Evolutionary conservation across 768 basidiomycete genomes (phyloP), one percentile per base, ranked within the genome.

Genomic region (Rubroboletus satanas): DNA sequence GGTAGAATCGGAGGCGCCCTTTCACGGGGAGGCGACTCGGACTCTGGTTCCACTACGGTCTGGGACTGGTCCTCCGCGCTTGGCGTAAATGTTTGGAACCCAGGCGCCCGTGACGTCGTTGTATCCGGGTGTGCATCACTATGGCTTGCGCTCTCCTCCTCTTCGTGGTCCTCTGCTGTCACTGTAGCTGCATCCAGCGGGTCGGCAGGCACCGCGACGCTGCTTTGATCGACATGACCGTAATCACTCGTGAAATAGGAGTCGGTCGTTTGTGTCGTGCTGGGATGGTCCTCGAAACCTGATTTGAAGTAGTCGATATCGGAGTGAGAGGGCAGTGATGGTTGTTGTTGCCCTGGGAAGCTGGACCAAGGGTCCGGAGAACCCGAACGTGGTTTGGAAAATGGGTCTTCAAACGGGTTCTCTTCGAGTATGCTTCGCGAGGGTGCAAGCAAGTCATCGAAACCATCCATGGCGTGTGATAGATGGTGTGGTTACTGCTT

Each of bases 281-380:
- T 57, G 33, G 63, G 61, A 45, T 68, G 58, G 49, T 66, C 69
- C 51, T 65, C 64, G 54, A 64, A 62, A 37, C 66, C 60, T 56
- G 63, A 57, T 56, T 63, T 67, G 49, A 71, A 67, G 57, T 64
- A 64, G 51, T 66, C 71, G 28, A 60, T 59, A 41, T 63, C 67
- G 15, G 55, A 35, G 23, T 66, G 55, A 29, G 69, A 55, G 26
- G 60, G 44, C 0, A 59, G 35, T n/a, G 59, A 35, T 15, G 50
- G 56, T 28, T 56, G 70, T 57, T 58, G 59, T 41, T 75, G 75
- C 57, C 78, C 83, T 3, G 26, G 5, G 37, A 82, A 84, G 54
- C 79, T 80, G 5, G 85, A 74, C 88, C 88, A 91, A 60, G 88
- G 88, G 68, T 90, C 88, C 41, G 87, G 85, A 18, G 88, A 88